Percentiles rank a stretch among this genome's conserved stretches.
Conservation (phyloP, 2,329 filamentous ascomycete species). For the Elsinoe australis region DNA sequence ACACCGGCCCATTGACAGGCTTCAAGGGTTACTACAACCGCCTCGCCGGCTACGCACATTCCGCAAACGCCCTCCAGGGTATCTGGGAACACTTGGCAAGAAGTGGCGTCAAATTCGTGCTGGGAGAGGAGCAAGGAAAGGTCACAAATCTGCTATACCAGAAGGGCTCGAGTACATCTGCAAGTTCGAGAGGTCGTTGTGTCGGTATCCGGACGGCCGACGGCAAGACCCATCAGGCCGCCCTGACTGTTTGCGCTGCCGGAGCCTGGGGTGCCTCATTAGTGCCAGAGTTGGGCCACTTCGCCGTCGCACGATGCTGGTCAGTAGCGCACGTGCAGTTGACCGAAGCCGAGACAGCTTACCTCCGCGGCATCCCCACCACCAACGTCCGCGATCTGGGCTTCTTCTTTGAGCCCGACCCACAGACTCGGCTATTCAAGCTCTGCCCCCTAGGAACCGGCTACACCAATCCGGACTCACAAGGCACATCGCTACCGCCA, state of each 20-base stretch:
- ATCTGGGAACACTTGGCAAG: conserved; percentile 39
- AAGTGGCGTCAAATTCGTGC: conserved; percentile 37
- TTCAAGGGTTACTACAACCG: conserved; percentile 55
- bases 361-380: conserved; percentile 52
- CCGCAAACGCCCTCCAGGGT: conserved; percentile 44
- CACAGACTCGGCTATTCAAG: conserved; percentile 51
- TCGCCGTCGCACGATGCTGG: conserved; percentile 51
- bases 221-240: conserved; percentile 33
- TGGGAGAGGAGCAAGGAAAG: conserved; percentile 37
- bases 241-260: conserved; percentile 44
- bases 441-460: conserved; percentile 53
- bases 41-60: conserved; percentile 51
- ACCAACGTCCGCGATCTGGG: conserved; percentile 55
- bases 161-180: too few species aligned
- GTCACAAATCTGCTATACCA: conserved; percentile 37
- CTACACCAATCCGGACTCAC: conserved; percentile 45
- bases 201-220: conserved; percentile 34
- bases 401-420: conserved; percentile 60
- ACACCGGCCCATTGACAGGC: conserved; percentile 39
- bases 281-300: conserved; percentile 43
- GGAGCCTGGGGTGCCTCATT: conserved; percentile 46
- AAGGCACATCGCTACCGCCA: conserved; percentile 39
- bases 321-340: conserved; percentile 54
- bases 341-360: conserved; percentile 46
- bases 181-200: too few species aligned